Base-by-base conservation (phyloP, 169 alveolate species). In the Plasmodium falciparum region DNA sequence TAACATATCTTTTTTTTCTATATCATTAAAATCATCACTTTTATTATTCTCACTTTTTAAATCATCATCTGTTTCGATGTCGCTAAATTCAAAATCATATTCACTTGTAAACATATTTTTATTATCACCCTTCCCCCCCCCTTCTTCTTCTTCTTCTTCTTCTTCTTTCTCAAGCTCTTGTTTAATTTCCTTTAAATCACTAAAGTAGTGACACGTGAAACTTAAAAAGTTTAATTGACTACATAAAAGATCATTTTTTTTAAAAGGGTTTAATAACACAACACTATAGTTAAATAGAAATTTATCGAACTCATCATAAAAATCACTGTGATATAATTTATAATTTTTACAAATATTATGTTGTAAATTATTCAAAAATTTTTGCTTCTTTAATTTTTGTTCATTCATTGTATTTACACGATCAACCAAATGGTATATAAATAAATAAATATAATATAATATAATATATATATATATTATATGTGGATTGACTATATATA, bases 231-330 rank as follows among this genome's bases (percentile, higher is more conserved):
- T 22, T 2, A 78, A 47, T 47, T 78, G 89, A 39, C n/a, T 56
- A 12, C 89, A 78, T 9, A 78, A 66, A 20, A 78, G n/a, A n/a
- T 78, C 78, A 20, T 78, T 78, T 17, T 78, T 78, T 61, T 58
- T 78, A 22, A 39, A 78, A 0, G 89, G 78, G 39, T 78, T 78
- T 47, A 78, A n/a, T 43, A 78, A 29, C 26, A 78, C 47, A 26
- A 78, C 71, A n/a, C 89, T 70, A 45, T 78, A 78, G 50, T 78
- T 78, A 59, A 78, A 78, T 47, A 78, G 78, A 76, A 78, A 78
- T 17, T 26, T 47, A 5, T 78, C 89, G 8, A 78, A 78, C 33
- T 78, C 78, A 3, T 78, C 89, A 59, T 78, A 78, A 45, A 63
- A 78, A n/a, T 78, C 89, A 4, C 29, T 29, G 15, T 47, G 13